Percentiles rank a stretch among this genome's conserved stretches.
Evolutionary conservation across 495 filamentous ascomycete genomes (phyloP).

Genomic region (Parachaetomium inaequale): DNA sequence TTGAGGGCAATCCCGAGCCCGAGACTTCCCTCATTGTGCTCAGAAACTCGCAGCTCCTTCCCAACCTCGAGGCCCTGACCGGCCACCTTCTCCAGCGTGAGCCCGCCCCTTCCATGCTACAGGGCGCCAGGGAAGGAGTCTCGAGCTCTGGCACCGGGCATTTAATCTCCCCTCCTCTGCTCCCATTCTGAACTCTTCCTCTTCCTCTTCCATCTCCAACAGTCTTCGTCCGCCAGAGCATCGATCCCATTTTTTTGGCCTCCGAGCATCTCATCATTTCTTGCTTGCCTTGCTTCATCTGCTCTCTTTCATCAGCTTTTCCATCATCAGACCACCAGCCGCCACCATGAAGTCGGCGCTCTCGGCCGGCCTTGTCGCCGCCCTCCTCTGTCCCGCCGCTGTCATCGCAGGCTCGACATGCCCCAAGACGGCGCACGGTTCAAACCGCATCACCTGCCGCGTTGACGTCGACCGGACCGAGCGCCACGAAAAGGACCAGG

Average conservation of each 20-base stretch:
- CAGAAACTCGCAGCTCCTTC: neutral
- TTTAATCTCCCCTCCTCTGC: constrained; percentile 2
- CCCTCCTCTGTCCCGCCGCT: neutral
- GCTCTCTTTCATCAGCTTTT: neutral
- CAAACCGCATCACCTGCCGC: constrained; percentile 11
- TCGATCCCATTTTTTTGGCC: constrained; percentile 6
- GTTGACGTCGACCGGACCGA: neutral
- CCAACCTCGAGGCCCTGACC: neutral
- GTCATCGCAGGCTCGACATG: constrained; percentile 1
- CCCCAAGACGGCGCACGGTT: constrained; percentile 2
- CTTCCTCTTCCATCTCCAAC: neutral
- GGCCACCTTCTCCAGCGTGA: neutral
- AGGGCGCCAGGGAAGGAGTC: neutral
- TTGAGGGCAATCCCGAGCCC: neutral
- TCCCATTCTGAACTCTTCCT: neutral
- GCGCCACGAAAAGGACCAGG: neutral
- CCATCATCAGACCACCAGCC: neutral
- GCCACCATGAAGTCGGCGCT: constrained; percentile 10
- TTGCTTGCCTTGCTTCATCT: constrained; percentile 8
- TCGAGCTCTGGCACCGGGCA: neutral
- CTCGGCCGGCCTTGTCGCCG: constrained; percentile 12
- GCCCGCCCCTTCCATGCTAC: neutral
- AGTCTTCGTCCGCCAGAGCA: neutral
- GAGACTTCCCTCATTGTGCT: neutral
- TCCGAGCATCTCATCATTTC: neutral